Evolutionary conservation across 805 yeast genomes (phyloP).

Genomic region (Zygotorulaspora florentina): DNA sequence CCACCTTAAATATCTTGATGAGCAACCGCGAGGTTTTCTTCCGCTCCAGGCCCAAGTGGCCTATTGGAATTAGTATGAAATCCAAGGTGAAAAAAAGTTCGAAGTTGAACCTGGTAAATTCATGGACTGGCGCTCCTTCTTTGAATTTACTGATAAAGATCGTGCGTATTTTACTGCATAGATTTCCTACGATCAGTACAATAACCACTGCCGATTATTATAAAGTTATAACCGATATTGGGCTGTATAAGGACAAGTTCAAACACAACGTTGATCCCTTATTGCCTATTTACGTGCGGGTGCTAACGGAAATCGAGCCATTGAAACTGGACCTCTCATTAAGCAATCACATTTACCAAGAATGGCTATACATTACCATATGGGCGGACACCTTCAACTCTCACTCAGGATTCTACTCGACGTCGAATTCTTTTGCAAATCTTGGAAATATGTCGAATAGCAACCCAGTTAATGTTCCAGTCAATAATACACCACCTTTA

Average conservation of each 20-base stretch:
- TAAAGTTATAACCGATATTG: conserved; percentile 17
- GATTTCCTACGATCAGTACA: conserved; percentile 26
- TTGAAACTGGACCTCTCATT: conserved; percentile 15
- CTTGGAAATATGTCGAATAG: background rate
- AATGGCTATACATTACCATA: conserved; percentile 24
- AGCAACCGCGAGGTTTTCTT: conserved; percentile 19
- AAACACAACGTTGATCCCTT: conserved; percentile 3
- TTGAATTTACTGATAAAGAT: conserved; percentile 20
- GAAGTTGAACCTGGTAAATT: conserved; percentile 11
- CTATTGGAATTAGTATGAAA: conserved; percentile 26
- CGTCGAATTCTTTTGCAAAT: conserved; percentile 8
- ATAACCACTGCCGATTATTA: conserved; percentile 25
- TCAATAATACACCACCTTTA: background rate
- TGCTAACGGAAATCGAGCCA: conserved; percentile 7
- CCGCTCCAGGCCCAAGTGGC: conserved; percentile 27
- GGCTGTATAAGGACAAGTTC: conserved; percentile 17
- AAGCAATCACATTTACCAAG: conserved; percentile 13
- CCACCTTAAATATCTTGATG: conserved; percentile 13
- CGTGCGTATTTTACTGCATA: conserved; percentile 17
- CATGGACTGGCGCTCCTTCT: conserved; percentile 28
- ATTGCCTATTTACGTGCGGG: conserved; percentile 17
- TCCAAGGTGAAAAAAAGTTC: conserved; percentile 22
- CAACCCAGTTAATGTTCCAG: background rate
- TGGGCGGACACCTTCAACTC: conserved; percentile 32
- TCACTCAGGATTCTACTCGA: conserved; percentile 18